Percentiles rank a stretch among this genome's conserved stretches.
These are phyloP conservation scores for Cylindrotheca closterium DNA, from an alignment of 108 stramenopile genomes.

Conservation along the genomic window DNA sequence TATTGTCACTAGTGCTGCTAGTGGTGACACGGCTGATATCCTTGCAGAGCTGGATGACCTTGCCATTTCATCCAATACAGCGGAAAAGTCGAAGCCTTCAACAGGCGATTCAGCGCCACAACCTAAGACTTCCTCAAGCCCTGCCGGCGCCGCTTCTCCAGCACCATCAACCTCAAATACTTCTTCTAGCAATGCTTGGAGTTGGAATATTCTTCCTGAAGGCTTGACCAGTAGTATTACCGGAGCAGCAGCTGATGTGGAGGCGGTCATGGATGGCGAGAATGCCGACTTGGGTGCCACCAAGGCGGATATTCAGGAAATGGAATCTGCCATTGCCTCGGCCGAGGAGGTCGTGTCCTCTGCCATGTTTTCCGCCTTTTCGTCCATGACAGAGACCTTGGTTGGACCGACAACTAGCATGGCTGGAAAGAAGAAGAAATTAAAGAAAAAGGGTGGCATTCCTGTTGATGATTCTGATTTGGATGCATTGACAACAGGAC, in stretches of 20 bases:
- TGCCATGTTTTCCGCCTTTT: slow-evolving; percentile 1
- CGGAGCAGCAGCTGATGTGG: neutral
- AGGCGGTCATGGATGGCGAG: neutral
- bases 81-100: too few relatives aligned
- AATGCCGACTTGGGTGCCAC: neutral
- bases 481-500: neutral
- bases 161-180: neutral
- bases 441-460: neutral
- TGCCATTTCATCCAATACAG: too few relatives aligned
- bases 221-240: neutral
- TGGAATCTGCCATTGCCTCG: slow-evolving; percentile 4
- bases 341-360: neutral
- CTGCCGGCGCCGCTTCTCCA: neutral
- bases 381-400: neutral
- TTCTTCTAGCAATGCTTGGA: neutral
- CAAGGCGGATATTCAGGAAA: slow-evolving; percentile 1
- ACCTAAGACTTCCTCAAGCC: too few relatives aligned
- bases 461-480: neutral
- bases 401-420: neutral
- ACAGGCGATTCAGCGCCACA: too few relatives aligned
- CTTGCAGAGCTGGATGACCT: too few relatives aligned
- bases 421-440: neutral
- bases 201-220: neutral
- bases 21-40: too few relatives aligned
- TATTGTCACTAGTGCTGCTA: too few relatives aligned